Evolutionary conservation across 805 yeast genomes (phyloP).

Genomic region (Komagataella pseudopastoris): DNA sequence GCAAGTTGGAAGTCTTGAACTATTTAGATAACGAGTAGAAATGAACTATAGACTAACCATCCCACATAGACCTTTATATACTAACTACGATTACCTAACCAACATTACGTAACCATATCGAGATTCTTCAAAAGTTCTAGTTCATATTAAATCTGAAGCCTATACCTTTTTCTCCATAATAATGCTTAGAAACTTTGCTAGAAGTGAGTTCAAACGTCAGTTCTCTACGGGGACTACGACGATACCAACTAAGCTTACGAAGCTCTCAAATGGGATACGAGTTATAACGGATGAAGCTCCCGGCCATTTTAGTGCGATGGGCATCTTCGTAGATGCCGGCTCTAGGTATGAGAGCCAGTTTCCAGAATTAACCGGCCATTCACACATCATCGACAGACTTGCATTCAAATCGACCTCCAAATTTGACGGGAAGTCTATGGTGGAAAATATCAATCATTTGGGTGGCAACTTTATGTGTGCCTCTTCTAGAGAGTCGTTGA

Average conservation of each 20-base stretch:
- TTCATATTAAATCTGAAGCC: not conserved
- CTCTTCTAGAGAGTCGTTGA: slow-evolving; percentile 79
- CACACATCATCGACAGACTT: slow-evolving; percentile 76
- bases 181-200: not conserved
- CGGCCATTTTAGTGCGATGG: slow-evolving; percentile 84
- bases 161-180: not conserved
- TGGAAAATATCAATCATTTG: slow-evolving; percentile 56
- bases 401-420: slow-evolving; percentile 66
- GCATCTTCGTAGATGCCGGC: slow-evolving; percentile 84
- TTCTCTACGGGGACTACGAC: not conserved
- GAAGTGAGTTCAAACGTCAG: not conserved
- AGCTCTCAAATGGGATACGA: slow-evolving; percentile 63
- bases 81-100: not conserved
- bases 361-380: slow-evolving; percentile 45
- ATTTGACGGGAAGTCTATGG: slow-evolving; percentile 52
- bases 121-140: not conserved
- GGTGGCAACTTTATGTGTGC: slow-evolving; percentile 96
- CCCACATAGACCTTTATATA: not conserved
- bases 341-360: slow-evolving; percentile 59
- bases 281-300: slow-evolving; percentile 80
- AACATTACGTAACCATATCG: not conserved
- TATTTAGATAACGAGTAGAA: not conserved
- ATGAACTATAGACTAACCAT: not conserved
- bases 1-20: not conserved
- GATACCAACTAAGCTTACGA: slow-evolving; percentile 10